These are phyloP conservation scores for Clarireedia paspali DNA, from an alignment of 2,329 filamentous ascomycete species.

Conservation along the genomic window DNA sequence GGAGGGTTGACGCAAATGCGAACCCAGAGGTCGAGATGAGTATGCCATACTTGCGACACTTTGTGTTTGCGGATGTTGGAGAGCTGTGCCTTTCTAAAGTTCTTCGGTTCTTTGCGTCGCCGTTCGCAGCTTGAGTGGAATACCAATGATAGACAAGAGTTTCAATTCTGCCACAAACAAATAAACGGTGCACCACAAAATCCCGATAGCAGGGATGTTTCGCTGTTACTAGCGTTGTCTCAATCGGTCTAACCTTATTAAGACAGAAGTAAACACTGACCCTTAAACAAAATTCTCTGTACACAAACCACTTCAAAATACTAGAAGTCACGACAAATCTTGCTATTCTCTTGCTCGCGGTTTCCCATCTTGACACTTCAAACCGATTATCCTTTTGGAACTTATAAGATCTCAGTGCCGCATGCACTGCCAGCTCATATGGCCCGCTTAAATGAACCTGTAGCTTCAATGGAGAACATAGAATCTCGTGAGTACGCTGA, in stretches of 20 bases:
- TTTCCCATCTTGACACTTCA: not conserved
- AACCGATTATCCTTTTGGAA: not conserved
- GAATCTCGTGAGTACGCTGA: conserved; percentile 55
- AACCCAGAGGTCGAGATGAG: conserved; percentile 49
- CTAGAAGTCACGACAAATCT: not conserved
- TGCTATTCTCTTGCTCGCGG: not conserved
- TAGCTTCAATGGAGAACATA: conserved; percentile 58
- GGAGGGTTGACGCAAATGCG: conserved; percentile 59
- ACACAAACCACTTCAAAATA: not conserved
- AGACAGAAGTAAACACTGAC: conserved; percentile 25
- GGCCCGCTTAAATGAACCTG: conserved; percentile 74
- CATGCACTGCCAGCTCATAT: conserved; percentile 38
- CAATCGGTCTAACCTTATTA: conserved; percentile 5
- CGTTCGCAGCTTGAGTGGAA: not conserved
- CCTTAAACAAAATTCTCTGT: conserved; percentile 4
- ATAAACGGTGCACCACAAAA: not conserved
- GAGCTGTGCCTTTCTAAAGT: too few relatives aligned
- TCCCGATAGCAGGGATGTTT: not conserved
- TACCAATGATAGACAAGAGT: not conserved
- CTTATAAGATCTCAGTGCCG: conserved; percentile 13
- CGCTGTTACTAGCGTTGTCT: conserved; percentile 1
- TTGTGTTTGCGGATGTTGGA: not conserved
- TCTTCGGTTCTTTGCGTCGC: not conserved
- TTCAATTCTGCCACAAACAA: too few relatives aligned
- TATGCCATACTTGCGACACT: conserved; percentile 41